These are phyloP conservation scores for Caulochytrium protostelioides DNA, from an alignment of 371 early-diverging fungal genomes.

Conservation along the genomic window DNA sequence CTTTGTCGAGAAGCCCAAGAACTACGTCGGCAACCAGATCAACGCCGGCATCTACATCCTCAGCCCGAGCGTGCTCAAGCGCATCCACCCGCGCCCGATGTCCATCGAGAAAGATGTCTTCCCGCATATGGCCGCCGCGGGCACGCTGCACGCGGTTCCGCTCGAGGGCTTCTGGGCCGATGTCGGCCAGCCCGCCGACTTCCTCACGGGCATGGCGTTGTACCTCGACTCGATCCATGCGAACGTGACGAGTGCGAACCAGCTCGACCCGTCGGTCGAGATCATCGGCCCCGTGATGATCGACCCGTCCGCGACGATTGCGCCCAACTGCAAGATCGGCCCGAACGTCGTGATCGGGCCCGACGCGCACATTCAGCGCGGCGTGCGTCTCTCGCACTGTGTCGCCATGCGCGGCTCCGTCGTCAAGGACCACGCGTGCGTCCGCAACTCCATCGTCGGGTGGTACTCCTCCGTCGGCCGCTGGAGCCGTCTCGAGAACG, in stretches of 20 bases:
- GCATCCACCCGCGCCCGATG: slow-evolving; percentile 79
- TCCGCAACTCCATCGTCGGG: slow-evolving; percentile 82
- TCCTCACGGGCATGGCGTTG: slow-evolving; percentile 81
- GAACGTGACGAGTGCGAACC: slow-evolving; percentile 36
- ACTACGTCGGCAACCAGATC: slow-evolving; percentile 85
- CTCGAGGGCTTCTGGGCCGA: slow-evolving; percentile 99
- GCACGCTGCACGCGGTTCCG: slow-evolving; percentile 69
- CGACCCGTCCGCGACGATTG: slow-evolving; percentile 75
- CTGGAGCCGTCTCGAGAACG: slow-evolving; percentile 60
- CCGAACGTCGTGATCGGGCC: slow-evolving; percentile 88
- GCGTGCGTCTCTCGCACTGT: slow-evolving; percentile 74
- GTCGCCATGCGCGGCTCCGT: slow-evolving; percentile 69
- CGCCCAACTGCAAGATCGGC: slow-evolving; percentile 81
- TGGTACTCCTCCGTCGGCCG: slow-evolving; percentile 86
- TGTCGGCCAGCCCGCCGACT: slow-evolving; percentile 98
- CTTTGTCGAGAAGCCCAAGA: slow-evolving; percentile 96
- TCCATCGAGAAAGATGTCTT: slow-evolving; percentile 97
- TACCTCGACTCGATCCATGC: slow-evolving; percentile 67
- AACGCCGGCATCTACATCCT: slow-evolving; percentile 99
- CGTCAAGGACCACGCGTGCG: slow-evolving; percentile 73
- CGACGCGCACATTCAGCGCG: slow-evolving; percentile 78
- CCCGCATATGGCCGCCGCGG: slow-evolving; percentile 71
- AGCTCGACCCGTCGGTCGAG: slow-evolving; percentile 29
- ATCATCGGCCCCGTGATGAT: slow-evolving; percentile 60
- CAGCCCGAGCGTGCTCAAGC: slow-evolving; percentile 67